Evolutionary conservation across 768 basidiomycete genomes (phyloP).

Genomic region (Macrolepiota fuliginosa): DNA sequence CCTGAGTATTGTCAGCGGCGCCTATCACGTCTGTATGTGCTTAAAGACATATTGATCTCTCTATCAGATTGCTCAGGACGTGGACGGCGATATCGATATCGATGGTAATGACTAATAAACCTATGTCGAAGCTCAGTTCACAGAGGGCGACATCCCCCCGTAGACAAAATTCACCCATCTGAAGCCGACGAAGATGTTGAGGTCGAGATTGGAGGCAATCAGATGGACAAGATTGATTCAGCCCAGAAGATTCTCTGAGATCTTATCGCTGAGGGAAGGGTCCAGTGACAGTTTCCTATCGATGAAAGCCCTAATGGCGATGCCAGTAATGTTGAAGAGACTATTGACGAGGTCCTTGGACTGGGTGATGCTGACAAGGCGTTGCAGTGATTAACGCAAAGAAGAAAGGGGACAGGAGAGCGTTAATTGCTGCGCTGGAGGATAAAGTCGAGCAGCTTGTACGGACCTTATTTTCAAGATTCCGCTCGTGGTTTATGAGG

Average conservation of each 20-base stretch:
- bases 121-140: slow-evolving; percentile 75
- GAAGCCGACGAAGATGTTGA: slow-evolving; percentile 37
- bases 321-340: slow-evolving; percentile 24
- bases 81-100: slow-evolving; percentile 79
- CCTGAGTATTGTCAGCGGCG: too few species aligned
- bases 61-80: slow-evolving; percentile 53
- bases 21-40: too few species aligned
- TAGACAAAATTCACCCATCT: slow-evolving; percentile 19
- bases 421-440: slow-evolving; percentile 55
- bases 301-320: slow-evolving; percentile 16
- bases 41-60: too few species aligned
- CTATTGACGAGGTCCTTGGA: slow-evolving; percentile 38
- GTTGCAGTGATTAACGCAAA: slow-evolving; percentile 47
- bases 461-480: slow-evolving; percentile 36
- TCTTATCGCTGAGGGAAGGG: slow-evolving; percentile 52
- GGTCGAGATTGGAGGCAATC: slow-evolving; percentile 40
- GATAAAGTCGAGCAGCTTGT: slow-evolving; percentile 59
- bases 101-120: slow-evolving; percentile 70
- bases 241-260: slow-evolving; percentile 43
- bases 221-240: slow-evolving; percentile 28
- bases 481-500: slow-evolving; percentile 27
- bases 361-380: slow-evolving; percentile 42
- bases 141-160: slow-evolving; percentile 65
- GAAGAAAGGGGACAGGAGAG: slow-evolving; percentile 43
- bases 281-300: slow-evolving; percentile 21